A percentile compares a stretch with the other conserved stretches of the same genome.
phyloP scores from a whole-genome alignment of 441 rosid species.

The Jatropha podagrica region DNA sequence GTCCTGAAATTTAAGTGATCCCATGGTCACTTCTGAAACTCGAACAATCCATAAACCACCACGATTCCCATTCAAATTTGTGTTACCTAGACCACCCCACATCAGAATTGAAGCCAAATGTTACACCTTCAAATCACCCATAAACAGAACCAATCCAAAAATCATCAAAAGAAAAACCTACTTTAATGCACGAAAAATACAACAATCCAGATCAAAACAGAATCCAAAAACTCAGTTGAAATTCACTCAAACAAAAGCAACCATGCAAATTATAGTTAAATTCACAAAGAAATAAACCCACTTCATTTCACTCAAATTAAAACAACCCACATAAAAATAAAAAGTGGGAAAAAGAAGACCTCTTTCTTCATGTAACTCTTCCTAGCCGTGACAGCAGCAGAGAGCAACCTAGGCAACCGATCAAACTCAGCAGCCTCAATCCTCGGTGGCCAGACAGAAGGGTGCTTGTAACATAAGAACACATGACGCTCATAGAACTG shows the following conservation, averaged over 20 bases:
- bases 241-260: slow-evolving; percentile 15
- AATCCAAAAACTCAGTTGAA: neutral
- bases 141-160: neutral
- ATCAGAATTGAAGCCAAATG: neutral
- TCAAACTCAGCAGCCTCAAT: slow-evolving; percentile 99
- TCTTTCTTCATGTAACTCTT: slow-evolving; percentile 72
- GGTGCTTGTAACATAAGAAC: slow-evolving; percentile 91
- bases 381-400: slow-evolving; percentile 76
- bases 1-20: neutral
- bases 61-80: neutral
- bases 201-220: neutral
- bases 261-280: slow-evolving; percentile 8
- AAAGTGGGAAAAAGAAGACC: slow-evolving; percentile 30
- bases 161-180: slow-evolving; percentile 12
- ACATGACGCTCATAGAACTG: slow-evolving; percentile 87
- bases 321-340: neutral
- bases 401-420: slow-evolving; percentile 93
- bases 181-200: slow-evolving; percentile 9
- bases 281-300: slow-evolving; percentile 14
- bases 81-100: neutral
- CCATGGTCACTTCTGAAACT: neutral
- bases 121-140: neutral
- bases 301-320: slow-evolving; percentile 16
- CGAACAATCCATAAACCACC: neutral
- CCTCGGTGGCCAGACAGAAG: slow-evolving; percentile 92